These are phyloP conservation scores for Backusella psychrophila DNA, from an alignment of 192 early-diverging fungal species.

Conservation along the genomic window DNA sequence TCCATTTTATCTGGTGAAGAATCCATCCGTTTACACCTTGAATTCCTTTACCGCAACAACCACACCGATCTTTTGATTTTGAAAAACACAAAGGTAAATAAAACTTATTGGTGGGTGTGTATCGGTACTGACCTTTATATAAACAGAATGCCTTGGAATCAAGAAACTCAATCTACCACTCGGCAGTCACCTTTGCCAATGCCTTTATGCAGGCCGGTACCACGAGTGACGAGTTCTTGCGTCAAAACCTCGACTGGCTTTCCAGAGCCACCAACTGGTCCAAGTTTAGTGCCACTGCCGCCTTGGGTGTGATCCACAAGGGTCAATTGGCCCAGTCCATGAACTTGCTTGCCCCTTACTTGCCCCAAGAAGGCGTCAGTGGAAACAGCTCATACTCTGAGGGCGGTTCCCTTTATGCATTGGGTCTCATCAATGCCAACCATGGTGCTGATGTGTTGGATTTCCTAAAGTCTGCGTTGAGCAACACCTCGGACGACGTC, in stretches of 20 bases:
- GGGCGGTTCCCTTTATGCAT: slow-evolving; percentile 96
- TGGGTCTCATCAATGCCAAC: slow-evolving; percentile 96
- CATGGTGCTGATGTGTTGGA: slow-evolving; percentile 82
- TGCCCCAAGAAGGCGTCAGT: slow-evolving; percentile 88
- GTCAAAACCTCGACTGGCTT: slow-evolving; percentile 98
- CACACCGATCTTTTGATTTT: slow-evolving; percentile 94
- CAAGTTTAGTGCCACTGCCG: slow-evolving; percentile 98
- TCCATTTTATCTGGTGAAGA: slow-evolving; percentile 88
- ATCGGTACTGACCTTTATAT: too few species aligned
- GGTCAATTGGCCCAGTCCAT: slow-evolving; percentile 90
- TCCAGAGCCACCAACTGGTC: slow-evolving; percentile 97
- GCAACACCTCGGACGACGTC: slow-evolving; percentile 78
- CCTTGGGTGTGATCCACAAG: slow-evolving; percentile 97
- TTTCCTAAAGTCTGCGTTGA: slow-evolving; percentile 82
- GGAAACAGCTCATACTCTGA: slow-evolving; percentile 88
- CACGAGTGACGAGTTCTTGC: slow-evolving; percentile 95
- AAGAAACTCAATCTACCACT: slow-evolving; percentile 90
- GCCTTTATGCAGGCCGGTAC: slow-evolving; percentile 99
- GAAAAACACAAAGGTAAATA: slow-evolving; percentile 78
- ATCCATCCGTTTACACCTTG: slow-evolving; percentile 89
- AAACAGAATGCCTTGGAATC: slow-evolving; percentile 82
- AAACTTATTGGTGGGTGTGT: too few species aligned
- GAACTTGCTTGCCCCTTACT: slow-evolving; percentile 85
- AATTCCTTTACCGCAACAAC: slow-evolving; percentile 96
- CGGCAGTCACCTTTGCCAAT: slow-evolving; percentile 94